Evolutionary conservation across 1,139 yeast genomes (phyloP).

Genomic region (Yamadazyma sp.): DNA sequence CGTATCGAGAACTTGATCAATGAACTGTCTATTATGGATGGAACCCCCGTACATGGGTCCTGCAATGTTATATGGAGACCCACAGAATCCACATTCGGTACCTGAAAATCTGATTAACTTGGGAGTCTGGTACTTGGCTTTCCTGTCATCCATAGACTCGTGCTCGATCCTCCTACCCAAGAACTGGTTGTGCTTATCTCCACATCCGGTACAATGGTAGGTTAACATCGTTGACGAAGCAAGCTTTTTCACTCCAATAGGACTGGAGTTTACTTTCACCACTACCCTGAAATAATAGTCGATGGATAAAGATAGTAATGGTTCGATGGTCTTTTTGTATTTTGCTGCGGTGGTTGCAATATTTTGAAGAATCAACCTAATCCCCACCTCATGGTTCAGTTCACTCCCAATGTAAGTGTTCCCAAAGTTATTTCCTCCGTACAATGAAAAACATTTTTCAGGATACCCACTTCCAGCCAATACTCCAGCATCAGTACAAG

Average conservation of each 20-base stretch:
- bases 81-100: slow-evolving; percentile 69
- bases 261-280: slow-evolving; percentile 72
- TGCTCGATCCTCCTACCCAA: slow-evolving; percentile 59
- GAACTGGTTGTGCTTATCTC: slow-evolving; percentile 66
- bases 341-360: slow-evolving; percentile 85
- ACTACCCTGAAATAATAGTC: slow-evolving; percentile 91
- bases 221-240: slow-evolving; percentile 75
- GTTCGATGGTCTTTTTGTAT: slow-evolving; percentile 84
- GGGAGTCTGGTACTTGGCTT: slow-evolving; percentile 38
- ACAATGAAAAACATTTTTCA: slow-evolving; percentile 90
- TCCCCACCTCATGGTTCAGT: slow-evolving; percentile 89
- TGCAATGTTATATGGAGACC: slow-evolving; percentile 67
- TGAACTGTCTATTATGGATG: slow-evolving; percentile 67
- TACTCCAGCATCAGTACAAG: slow-evolving; percentile 96
- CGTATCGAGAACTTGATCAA: slow-evolving; percentile 59
- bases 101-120: slow-evolving; percentile 34
- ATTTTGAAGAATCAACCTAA: slow-evolving; percentile 76
- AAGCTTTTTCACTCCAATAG: slow-evolving; percentile 74
- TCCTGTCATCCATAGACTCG: slow-evolving; percentile 14
- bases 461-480: slow-evolving; percentile 96
- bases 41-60: slow-evolving; percentile 97
- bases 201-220: slow-evolving; percentile 88
- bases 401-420: slow-evolving; percentile 74
- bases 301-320: slow-evolving; percentile 77
- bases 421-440: slow-evolving; percentile 76